Conservation (phyloP, 768 basidiomycete genomes). For the Hygrocybe coccinea region DNA sequence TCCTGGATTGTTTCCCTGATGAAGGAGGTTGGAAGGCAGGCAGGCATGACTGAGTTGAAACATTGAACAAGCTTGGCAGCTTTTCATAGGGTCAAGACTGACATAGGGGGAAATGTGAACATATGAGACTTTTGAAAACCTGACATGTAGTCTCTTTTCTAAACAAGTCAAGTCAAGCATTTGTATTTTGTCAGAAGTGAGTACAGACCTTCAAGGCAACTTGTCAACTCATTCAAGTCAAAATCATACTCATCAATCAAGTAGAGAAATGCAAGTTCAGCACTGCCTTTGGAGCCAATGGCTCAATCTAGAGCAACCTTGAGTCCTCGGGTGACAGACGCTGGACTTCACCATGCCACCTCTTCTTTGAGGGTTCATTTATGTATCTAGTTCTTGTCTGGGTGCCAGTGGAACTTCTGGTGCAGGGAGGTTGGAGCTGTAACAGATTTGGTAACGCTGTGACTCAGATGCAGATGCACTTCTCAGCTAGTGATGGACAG, state of each 20-base stretch:
- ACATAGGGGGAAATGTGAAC: not conserved
- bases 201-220: not conserved
- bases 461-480: too few species aligned
- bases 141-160: not conserved
- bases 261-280: not conserved
- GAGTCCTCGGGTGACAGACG: too few species aligned
- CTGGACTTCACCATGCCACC: too few species aligned
- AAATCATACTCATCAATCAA: not conserved
- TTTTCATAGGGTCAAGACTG: not conserved
- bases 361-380: too few species aligned
- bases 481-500: too few species aligned
- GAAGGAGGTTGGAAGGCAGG: not conserved
- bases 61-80: not conserved
- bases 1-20: not conserved
- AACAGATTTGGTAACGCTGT: too few species aligned
- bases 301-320: too few species aligned
- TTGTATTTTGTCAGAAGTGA: not conserved
- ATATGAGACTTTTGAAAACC: not conserved
- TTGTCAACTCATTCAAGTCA: not conserved
- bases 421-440: too few species aligned
- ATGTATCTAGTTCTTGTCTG: too few species aligned
- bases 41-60: not conserved
- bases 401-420: too few species aligned
- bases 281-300: not conserved
- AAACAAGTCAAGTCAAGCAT: not conserved